A percentile compares a stretch with the other conserved stretches of the same genome.
phyloP scores from a whole-genome alignment of 352 stramenopile genomes.

The Pythium grandisporangium region DNA sequence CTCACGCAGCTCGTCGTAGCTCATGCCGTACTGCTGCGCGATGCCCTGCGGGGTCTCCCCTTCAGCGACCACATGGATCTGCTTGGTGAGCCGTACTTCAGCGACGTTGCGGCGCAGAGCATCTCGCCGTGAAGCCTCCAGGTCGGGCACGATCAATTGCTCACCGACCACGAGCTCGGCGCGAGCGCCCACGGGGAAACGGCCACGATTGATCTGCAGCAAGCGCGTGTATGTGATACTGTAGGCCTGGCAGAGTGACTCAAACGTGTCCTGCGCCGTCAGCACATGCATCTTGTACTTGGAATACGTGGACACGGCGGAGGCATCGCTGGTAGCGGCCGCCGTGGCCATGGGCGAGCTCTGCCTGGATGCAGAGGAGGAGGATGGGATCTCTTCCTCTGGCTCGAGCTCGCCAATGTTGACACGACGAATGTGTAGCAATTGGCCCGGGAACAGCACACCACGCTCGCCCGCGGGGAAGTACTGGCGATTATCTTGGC shows the following conservation, averaged over 20 bases:
- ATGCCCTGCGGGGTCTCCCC: slow-evolving; percentile 68
- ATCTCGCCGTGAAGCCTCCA: slow-evolving; percentile 38
- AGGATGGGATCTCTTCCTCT: slow-evolving; percentile 6
- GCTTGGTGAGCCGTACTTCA: slow-evolving; percentile 79
- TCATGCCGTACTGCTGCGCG: slow-evolving; percentile 60
- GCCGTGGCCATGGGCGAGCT: neutral
- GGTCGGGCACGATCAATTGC: slow-evolving; percentile 67
- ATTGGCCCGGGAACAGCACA: slow-evolving; percentile 47
- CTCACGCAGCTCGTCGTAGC: slow-evolving; percentile 78
- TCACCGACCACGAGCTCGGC: slow-evolving; percentile 49
- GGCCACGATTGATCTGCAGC: slow-evolving; percentile 69
- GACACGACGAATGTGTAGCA: slow-evolving; percentile 71
- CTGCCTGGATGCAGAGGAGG: neutral
- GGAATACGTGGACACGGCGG: slow-evolving; percentile 32
- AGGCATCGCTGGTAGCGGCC: slow-evolving; percentile 9
- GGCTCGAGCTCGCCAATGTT: slow-evolving; percentile 67
- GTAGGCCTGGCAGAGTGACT: slow-evolving; percentile 59
- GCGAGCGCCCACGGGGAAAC: slow-evolving; percentile 55
- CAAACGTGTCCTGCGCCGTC: slow-evolving; percentile 44
- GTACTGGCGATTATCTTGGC: slow-evolving; percentile 70
- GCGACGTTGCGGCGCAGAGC: slow-evolving; percentile 57
- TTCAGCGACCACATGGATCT: slow-evolving; percentile 72
- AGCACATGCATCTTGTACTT: slow-evolving; percentile 70
- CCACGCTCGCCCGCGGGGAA: slow-evolving; percentile 73
- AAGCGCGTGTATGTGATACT: slow-evolving; percentile 57